These are phyloP conservation scores for Anacardium occidentale DNA, from an alignment of 345 rosid species.

Conservation along the genomic window DNA sequence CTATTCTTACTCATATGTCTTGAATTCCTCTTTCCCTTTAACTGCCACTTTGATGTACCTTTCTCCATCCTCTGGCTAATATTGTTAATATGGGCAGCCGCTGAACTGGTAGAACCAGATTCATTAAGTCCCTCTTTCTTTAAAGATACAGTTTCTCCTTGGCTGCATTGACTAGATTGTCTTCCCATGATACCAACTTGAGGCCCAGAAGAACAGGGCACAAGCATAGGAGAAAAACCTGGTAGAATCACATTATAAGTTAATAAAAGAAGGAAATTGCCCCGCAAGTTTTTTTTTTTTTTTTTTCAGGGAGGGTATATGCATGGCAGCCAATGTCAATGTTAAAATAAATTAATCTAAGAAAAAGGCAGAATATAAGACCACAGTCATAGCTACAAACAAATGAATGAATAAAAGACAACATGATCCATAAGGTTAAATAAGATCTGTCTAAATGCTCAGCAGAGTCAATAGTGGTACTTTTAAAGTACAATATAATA, in stretches of 20 bases:
- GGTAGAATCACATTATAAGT: constrained; percentile 23
- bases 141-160: constrained; percentile 41
- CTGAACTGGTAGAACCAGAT: constrained; percentile 37
- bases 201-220: constrained; percentile 36
- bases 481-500: too few species aligned
- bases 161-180: constrained; percentile 45
- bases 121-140: constrained; percentile 48
- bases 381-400: not conserved
- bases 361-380: not conserved
- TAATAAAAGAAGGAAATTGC: not conserved
- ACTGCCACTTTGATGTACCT: constrained; percentile 83
- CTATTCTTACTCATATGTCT: constrained; percentile 69
- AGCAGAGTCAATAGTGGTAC: not conserved
- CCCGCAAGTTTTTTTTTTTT: not conserved
- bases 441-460: not conserved
- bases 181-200: constrained; percentile 44
- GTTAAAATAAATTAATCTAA: not conserved
- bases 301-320: not conserved
- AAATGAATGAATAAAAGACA: not conserved
- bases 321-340: too few species aligned
- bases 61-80: constrained; percentile 57
- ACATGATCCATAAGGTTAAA: constrained; percentile 1
- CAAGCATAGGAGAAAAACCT: constrained; percentile 47
- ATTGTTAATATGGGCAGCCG: constrained; percentile 29
- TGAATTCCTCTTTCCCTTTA: constrained; percentile 89